These are phyloP conservation scores for Westerdykella ornata DNA, from an alignment of 2,329 filamentous ascomycete species.

Conservation along the genomic window DNA sequence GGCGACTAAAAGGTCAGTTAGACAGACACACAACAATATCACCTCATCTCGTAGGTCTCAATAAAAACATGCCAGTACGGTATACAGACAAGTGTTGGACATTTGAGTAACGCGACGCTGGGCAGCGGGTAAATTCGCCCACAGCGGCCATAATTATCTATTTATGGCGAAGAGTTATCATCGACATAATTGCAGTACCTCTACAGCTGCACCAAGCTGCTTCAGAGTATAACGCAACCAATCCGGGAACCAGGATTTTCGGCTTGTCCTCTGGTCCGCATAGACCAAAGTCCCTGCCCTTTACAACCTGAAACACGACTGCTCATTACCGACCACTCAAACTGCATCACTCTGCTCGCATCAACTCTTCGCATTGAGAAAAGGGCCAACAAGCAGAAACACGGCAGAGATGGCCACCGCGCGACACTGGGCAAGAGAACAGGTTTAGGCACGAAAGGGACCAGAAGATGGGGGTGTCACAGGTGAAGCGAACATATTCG, in stretches of 20 bases:
- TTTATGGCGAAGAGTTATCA: too few relatives aligned
- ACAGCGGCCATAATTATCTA: too few relatives aligned
- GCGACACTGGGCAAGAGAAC: neutral
- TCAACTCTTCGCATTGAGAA: neutral
- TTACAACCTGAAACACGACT: constrained; percentile 10
- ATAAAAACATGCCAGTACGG: too few relatives aligned
- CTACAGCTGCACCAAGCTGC: constrained; percentile 8
- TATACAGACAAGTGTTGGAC: too few relatives aligned
- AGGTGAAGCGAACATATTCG: constrained; percentile 1
- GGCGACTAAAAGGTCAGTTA: too few relatives aligned
- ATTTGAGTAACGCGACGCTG: too few relatives aligned
- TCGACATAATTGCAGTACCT: constrained; percentile 14
- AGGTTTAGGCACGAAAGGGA: neutral
- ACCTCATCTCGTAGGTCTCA: too few relatives aligned
- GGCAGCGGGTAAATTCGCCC: too few relatives aligned
- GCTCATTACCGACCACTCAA: constrained; percentile 1
- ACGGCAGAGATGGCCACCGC: constrained; percentile 1
- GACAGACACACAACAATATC: too few relatives aligned
- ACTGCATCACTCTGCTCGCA: neutral
- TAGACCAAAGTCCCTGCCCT: neutral
- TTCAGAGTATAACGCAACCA: constrained; percentile 8
- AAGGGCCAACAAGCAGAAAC: neutral
- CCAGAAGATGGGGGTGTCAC: constrained; percentile 3
- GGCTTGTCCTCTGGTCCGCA: constrained; percentile 1
- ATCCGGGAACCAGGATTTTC: constrained; percentile 5